Percentiles rank a stretch among this genome's conserved stretches.
Conservation (phyloP, 257 asterid genomes). For the Nicotiana noctiflora region DNA sequence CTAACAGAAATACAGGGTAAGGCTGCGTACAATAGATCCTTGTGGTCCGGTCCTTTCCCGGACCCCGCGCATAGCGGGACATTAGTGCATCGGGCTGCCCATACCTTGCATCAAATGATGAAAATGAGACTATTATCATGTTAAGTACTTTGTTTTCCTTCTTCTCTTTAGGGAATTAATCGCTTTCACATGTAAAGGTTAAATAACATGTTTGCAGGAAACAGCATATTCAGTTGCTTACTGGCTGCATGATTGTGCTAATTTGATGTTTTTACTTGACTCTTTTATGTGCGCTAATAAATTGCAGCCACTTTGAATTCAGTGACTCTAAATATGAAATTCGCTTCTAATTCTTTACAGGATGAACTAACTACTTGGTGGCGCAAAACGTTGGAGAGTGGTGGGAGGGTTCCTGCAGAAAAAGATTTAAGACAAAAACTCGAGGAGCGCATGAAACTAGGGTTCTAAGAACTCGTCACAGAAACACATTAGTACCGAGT, state of each 20-base stretch:
- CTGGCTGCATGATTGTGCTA: background rate
- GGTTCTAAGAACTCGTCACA: slow-evolving; percentile 29
- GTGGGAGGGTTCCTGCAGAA: slow-evolving; percentile 51
- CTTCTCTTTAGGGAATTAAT: background rate
- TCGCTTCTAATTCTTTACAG: slow-evolving; percentile 27
- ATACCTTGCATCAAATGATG: background rate
- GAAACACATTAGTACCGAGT: background rate
- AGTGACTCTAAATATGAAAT: background rate
- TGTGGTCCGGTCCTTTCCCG: too few species aligned
- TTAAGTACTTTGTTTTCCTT: background rate
- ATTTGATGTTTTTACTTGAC: background rate
- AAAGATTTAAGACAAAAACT: slow-evolving; percentile 50
- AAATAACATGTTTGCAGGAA: too few species aligned
- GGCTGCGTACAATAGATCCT: too few species aligned
- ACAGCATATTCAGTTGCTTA: background rate
- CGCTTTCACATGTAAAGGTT: background rate
- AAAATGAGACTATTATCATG: background rate
- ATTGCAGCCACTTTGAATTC: background rate
- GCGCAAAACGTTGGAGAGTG: slow-evolving; percentile 42
- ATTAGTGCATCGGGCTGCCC: too few species aligned
- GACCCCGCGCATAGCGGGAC: too few species aligned
- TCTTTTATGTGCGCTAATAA: background rate
- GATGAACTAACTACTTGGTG: slow-evolving; percentile 83
- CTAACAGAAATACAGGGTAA: too few species aligned
- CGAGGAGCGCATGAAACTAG: slow-evolving; percentile 31